These are phyloP conservation scores for Amanita muscaria DNA, from an alignment of 768 basidiomycete genomes.

Conservation along the genomic window DNA sequence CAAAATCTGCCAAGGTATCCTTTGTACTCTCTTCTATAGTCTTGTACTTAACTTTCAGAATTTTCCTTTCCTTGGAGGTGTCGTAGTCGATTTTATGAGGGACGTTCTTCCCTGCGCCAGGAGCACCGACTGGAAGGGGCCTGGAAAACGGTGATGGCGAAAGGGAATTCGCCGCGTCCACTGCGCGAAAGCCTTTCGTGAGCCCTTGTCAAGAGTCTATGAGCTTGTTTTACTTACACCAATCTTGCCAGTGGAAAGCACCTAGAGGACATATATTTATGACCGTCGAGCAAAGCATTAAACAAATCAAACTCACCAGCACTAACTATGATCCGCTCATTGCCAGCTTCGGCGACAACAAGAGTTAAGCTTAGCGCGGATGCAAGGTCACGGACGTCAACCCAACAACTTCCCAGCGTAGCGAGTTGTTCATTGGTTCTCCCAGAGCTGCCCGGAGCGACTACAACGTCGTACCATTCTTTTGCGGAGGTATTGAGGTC, in stretches of 20 bases:
- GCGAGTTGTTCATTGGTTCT: constrained; percentile 16
- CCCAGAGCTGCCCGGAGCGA: constrained; percentile 10
- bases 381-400: constrained; percentile 48
- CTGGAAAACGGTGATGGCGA: constrained; percentile 17
- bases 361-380: constrained; percentile 40
- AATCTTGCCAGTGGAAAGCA: constrained; percentile 27
- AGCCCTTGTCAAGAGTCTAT: not conserved
- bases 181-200: constrained; percentile 11
- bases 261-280: constrained; percentile 9
- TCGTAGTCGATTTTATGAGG: not conserved
- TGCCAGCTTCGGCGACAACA: constrained; percentile 28
- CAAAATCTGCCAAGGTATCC: constrained; percentile 4
- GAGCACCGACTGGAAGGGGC: constrained; percentile 19
- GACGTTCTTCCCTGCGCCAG: not conserved
- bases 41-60: constrained; percentile 1
- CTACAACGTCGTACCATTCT: constrained; percentile 20
- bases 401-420: constrained; percentile 24
- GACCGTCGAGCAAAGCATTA: too few relatives aligned
- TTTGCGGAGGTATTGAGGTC: constrained; percentile 33
- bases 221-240: constrained; percentile 22
- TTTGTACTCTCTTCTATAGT: constrained; percentile 6
- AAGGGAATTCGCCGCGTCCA: constrained; percentile 25
- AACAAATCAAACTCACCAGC: constrained; percentile 3
- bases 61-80: constrained; percentile 2
- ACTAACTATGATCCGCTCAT: constrained; percentile 48